Base-by-base conservation (phyloP, 768 basidiomycete genomes). In the Hygrocybe coccinea region DNA sequence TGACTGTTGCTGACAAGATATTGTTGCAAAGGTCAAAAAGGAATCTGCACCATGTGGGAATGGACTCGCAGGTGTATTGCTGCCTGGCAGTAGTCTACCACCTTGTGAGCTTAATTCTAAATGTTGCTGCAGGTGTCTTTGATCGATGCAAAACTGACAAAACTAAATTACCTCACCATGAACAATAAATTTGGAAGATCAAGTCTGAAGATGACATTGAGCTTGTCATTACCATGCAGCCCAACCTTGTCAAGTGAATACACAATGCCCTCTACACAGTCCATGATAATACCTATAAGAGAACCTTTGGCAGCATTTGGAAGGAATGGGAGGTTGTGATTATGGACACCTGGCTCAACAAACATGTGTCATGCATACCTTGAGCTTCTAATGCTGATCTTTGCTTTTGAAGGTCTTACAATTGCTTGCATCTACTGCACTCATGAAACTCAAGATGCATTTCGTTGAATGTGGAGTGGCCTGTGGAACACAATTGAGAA, bases 381-480 rank as follows among this genome's bases (percentile, higher is more conserved):
- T 29, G 29, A 29, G 29, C 15, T 14, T 41, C 38, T 41, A 19
- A 41, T 41, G 15, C 14, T 41, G 38, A 41, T 15, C 15, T 41
- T 41, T 41, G 38, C 19, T 41, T 41, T 15, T 11, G 1, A 22
- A 62, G 62, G 62, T 5, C 24, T 50, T 5, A 58, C 59, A 6
- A 53, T 64, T 52, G 54, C 59, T 14, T 61, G 62, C 1, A 52
- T 60, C 35, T 62, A 62, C 48, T 57, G 37, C 35, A 48, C 59
- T 15, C 54, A 48, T 35, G 64, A 65, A 50, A 58, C 59, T 5
- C 17, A 51, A 0, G 51, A 56, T 12, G 61, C 59, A 1, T 65
- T 64, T 52, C 33, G 12, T 4, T 39, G 44, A 17, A 54, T 63
- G 41, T 65, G 62, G 60, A 17, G 52, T 14, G 57, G 22, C 3